Evolutionary conservation across 1,139 yeast genomes (phyloP).

Genomic region (Yamadazyma triangularis): DNA sequence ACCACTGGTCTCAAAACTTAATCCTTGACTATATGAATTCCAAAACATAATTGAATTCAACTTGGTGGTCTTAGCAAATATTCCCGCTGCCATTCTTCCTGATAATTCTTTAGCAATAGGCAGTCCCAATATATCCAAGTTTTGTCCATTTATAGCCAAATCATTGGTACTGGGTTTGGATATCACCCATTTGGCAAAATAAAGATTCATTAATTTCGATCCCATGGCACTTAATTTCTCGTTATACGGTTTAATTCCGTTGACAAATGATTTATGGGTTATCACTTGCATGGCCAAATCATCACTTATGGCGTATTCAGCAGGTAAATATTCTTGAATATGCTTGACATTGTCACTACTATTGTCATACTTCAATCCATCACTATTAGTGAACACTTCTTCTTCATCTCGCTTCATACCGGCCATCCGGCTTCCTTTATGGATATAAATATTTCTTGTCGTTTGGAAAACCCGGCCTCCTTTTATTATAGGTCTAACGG

Average conservation of each 20-base stretch:
- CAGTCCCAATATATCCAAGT: constrained; percentile 64
- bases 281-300: constrained; percentile 68
- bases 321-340: constrained; percentile 43
- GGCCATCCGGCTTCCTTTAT: constrained; percentile 59
- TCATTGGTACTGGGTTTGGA: constrained; percentile 20
- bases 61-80: constrained; percentile 46
- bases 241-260: constrained; percentile 86
- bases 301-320: constrained; percentile 43
- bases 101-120: constrained; percentile 47
- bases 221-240: constrained; percentile 81
- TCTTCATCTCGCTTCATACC: constrained; percentile 79
- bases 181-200: constrained; percentile 51
- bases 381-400: constrained; percentile 51
- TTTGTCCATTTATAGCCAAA: constrained; percentile 47
- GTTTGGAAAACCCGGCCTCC: too few relatives aligned
- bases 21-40: constrained; percentile 55
- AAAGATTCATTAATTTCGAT: constrained; percentile 61
- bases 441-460: constrained; percentile 29
- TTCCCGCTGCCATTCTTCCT: constrained; percentile 48
- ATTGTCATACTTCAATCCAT: constrained; percentile 58
- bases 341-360: constrained; percentile 44
- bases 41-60: constrained; percentile 65
- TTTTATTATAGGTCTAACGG: too few relatives aligned
- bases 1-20: constrained; percentile 51
- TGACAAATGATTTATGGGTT: constrained; percentile 93